A percentile compares a stretch with the other conserved stretches of the same genome.
phyloP scores from a whole-genome alignment of 257 asterid species.

The Primulina huaijiensis region DNA sequence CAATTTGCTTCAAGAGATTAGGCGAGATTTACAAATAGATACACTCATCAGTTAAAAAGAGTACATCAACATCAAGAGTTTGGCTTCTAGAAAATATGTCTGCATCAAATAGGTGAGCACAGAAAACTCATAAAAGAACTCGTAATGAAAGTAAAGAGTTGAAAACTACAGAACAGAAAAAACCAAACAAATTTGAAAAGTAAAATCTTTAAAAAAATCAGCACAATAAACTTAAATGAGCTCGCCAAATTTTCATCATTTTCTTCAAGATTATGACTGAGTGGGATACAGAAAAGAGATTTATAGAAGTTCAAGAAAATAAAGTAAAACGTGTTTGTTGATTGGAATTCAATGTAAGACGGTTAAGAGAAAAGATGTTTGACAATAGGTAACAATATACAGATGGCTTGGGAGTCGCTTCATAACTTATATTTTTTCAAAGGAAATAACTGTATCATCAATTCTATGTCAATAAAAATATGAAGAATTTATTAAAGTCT shows the following conservation, averaged over 20 bases:
- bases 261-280: neutral
- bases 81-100: constrained; percentile 7
- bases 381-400: too few relatives aligned
- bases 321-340: too few relatives aligned
- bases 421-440: too few relatives aligned
- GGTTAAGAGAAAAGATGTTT: too few relatives aligned
- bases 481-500: too few relatives aligned
- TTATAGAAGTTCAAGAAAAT: too few relatives aligned
- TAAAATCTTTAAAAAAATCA: constrained; percentile 1
- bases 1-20: too few relatives aligned
- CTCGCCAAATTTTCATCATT: neutral
- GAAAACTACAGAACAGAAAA: neutral
- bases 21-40: neutral
- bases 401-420: too few relatives aligned
- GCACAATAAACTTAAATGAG: neutral
- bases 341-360: too few relatives aligned
- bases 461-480: too few relatives aligned
- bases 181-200: neutral
- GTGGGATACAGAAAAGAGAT: too few relatives aligned
- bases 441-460: too few relatives aligned
- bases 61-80: constrained; percentile 3
- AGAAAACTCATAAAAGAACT: neutral
- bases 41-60: constrained; percentile 4
- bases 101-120: neutral
- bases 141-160: neutral